These are phyloP conservation scores for Cymodocea nodosa DNA, from an alignment of 116 monocot species.

Conservation along the genomic window DNA sequence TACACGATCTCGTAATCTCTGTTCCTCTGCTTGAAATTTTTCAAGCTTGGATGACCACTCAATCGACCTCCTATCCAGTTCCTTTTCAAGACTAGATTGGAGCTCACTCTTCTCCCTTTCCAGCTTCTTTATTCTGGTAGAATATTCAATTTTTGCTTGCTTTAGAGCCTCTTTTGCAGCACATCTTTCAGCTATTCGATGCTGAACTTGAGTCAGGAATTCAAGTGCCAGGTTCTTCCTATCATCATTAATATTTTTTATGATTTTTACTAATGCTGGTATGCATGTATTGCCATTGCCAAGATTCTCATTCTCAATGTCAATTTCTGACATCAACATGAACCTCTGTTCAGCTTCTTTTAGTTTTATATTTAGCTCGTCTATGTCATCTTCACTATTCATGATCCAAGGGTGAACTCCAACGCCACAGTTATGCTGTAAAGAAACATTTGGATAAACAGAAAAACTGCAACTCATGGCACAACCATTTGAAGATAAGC, in stretches of 20 bases:
- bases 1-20: slow-evolving; percentile 57
- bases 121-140: slow-evolving; percentile 52
- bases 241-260: slow-evolving; percentile 34
- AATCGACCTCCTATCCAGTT: slow-evolving; percentile 69
- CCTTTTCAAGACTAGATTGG: slow-evolving; percentile 56
- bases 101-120: slow-evolving; percentile 74
- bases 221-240: slow-evolving; percentile 47
- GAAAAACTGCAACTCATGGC: slow-evolving; percentile 6
- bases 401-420: not conserved
- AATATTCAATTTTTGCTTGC: slow-evolving; percentile 38
- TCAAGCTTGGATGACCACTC: slow-evolving; percentile 60
- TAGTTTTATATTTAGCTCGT: slow-evolving; percentile 33
- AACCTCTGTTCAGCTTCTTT: slow-evolving; percentile 47
- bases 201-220: slow-evolving; percentile 48
- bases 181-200: slow-evolving; percentile 48
- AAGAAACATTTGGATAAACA: slow-evolving; percentile 8
- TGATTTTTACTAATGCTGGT: slow-evolving; percentile 26
- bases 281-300: slow-evolving; percentile 12
- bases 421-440: slow-evolving; percentile 4
- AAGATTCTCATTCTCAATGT: slow-evolving; percentile 25
- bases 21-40: slow-evolving; percentile 67
- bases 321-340: slow-evolving; percentile 20
- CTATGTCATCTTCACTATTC: slow-evolving; percentile 20
- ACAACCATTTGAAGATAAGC: slow-evolving; percentile 7
- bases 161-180: slow-evolving; percentile 33